phyloP scores from a whole-genome alignment of 1,284 basidiomycete species.

The Papiliotrema fonsecae region DNA sequence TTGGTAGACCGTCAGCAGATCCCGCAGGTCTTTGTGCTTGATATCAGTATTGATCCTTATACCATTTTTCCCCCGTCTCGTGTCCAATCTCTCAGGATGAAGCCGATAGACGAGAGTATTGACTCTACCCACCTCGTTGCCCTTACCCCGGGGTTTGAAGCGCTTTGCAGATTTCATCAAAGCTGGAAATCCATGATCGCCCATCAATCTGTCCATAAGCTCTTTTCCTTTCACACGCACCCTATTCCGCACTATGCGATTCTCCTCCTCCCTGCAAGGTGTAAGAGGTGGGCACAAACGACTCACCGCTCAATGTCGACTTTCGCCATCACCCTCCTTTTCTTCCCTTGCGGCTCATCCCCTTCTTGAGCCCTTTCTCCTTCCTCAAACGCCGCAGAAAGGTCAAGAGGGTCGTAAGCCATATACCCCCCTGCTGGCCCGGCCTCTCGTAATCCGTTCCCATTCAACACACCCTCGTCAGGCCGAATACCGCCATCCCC shows the following conservation, averaged over 20 bases:
- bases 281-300: not conserved
- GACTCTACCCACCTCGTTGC: slow-evolving; percentile 72
- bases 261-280: no score
- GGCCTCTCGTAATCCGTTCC: not conserved
- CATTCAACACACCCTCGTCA: no score
- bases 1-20: slow-evolving; percentile 75
- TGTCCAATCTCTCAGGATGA: no score
- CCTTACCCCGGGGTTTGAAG: slow-evolving; percentile 77
- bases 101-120: no score
- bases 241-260: not conserved
- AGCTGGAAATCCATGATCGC: slow-evolving; percentile 67
- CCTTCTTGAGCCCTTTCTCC: slow-evolving; percentile 18
- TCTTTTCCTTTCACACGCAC: not conserved
- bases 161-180: slow-evolving; percentile 67
- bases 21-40: slow-evolving; percentile 68
- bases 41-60: not conserved
- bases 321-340: slow-evolving; percentile 56
- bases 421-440: not conserved
- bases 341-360: slow-evolving; percentile 46
- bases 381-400: slow-evolving; percentile 1
- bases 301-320: slow-evolving; percentile 63
- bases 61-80: no score
- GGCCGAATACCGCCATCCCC: not conserved
- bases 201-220: slow-evolving; percentile 53
- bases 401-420: slow-evolving; percentile 1